Evolutionary conservation across 208 protist species (phyloP).

Genomic region (Trypanosoma boissoni): DNA sequence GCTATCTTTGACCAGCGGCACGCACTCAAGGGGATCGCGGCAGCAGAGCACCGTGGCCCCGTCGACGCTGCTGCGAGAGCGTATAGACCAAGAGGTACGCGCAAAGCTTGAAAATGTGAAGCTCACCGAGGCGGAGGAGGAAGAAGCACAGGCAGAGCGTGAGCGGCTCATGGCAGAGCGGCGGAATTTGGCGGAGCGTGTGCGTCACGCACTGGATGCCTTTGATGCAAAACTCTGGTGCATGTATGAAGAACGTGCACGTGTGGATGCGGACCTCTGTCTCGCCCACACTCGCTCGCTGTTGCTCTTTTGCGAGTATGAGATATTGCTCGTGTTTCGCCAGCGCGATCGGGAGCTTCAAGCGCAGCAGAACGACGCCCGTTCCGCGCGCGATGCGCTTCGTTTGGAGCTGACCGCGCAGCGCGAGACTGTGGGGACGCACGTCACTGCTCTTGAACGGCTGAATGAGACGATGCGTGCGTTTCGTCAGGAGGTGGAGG

Average conservation of each 20-base stretch:
- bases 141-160: conserved; percentile 68
- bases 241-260: conserved; percentile 79
- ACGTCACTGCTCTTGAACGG: conserved; percentile 52
- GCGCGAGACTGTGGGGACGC: conserved; percentile 38
- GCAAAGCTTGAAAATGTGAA: conserved; percentile 82
- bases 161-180: conserved; percentile 67
- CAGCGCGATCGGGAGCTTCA: conserved; percentile 80
- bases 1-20: conserved; percentile 11
- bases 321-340: conserved; percentile 94
- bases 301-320: conserved; percentile 93
- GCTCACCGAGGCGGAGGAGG: conserved; percentile 74
- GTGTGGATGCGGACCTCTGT: conserved; percentile 93
- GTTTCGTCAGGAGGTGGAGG: conserved; percentile 71
- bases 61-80: conserved; percentile 55
- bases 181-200: conserved; percentile 42
- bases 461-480: conserved; percentile 68
- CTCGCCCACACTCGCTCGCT: conserved; percentile 90
- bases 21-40: conserved; percentile 28
- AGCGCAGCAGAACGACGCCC: conserved; percentile 46
- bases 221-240: conserved; percentile 82
- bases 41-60: conserved; percentile 37
- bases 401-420: conserved; percentile 59
- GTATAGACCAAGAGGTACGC: conserved; percentile 80
- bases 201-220: conserved; percentile 36
- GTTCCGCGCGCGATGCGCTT: conserved; percentile 60